Conservation (phyloP, 345 rosid species). For the Streptanthus diversifolius region DNA sequence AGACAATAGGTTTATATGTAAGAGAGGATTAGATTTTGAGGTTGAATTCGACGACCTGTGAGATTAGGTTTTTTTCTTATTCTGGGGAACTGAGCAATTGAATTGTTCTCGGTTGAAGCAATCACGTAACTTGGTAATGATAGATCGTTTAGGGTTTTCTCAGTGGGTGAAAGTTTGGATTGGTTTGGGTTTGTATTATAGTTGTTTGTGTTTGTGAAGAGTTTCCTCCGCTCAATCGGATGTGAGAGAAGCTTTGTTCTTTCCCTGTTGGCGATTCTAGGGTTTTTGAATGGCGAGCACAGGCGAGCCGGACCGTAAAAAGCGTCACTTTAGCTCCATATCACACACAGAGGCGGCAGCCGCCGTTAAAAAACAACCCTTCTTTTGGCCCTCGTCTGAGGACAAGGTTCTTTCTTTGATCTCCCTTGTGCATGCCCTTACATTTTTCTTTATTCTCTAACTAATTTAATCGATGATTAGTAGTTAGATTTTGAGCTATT, state of each 20-base stretch:
- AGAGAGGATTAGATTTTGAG: conserved; percentile 1
- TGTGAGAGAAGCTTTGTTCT: conserved; percentile 24
- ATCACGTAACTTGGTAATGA: conserved; percentile 17
- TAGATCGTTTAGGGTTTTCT: conserved; percentile 24
- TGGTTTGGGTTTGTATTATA: conserved; percentile 4
- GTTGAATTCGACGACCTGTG: conserved; percentile 4
- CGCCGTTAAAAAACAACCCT: conserved; percentile 63
- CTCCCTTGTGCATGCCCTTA: conserved; percentile 15
- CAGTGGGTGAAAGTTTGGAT: not conserved
- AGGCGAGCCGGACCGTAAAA: conserved; percentile 86
- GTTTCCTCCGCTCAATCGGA: conserved; percentile 4
- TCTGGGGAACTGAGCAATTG: conserved; percentile 8
- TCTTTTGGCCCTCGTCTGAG: conserved; percentile 63
- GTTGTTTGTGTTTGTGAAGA: not conserved
- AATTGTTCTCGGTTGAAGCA: conserved; percentile 3
- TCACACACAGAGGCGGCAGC: conserved; percentile 70
- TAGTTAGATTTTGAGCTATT: not conserved
- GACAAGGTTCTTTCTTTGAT: conserved; percentile 48
- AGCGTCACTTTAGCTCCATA: conserved; percentile 72
- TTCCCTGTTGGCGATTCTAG: conserved; percentile 33
- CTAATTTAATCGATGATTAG: not conserved
- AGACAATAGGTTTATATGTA: not conserved
- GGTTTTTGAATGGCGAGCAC: conserved; percentile 80
- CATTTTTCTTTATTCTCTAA: not conserved
- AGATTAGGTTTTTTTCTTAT: conserved; percentile 19